A percentile compares a stretch with the other conserved stretches of the same genome.
Conservation (phyloP, 257 asterid genomes). For the Solanum virginianum region DNA sequence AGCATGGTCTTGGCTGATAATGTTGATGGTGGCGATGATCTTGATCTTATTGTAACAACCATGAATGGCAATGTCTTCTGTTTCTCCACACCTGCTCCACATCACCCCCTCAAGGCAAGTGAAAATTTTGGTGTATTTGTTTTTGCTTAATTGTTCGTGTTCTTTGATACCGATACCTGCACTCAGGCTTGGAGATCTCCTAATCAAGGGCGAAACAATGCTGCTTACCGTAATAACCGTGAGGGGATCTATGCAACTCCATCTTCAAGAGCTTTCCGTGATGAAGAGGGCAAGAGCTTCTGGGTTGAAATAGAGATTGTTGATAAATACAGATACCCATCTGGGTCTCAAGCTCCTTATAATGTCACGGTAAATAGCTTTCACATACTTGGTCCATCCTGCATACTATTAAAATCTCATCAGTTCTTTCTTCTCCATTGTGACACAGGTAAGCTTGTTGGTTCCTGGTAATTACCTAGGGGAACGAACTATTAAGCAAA, state of each 20-base stretch:
- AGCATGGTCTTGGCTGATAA: slow-evolving; percentile 99
- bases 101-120: slow-evolving; percentile 91
- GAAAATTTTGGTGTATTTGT: neutral
- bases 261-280: slow-evolving; percentile 86
- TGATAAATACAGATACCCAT: slow-evolving; percentile 68
- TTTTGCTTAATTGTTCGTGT: slow-evolving; percentile 1
- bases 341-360: slow-evolving; percentile 91
- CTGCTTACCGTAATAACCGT: slow-evolving; percentile 51
- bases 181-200: slow-evolving; percentile 85
- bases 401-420: neutral
- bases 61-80: slow-evolving; percentile 99
- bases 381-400: neutral
- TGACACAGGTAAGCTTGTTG: slow-evolving; percentile 67
- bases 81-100: slow-evolving; percentile 93
- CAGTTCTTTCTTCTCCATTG: neutral
- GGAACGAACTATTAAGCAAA: slow-evolving; percentile 74
- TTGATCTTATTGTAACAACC: slow-evolving; percentile 90
- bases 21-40: slow-evolving; percentile 99
- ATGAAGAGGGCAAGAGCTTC: slow-evolving; percentile 96
- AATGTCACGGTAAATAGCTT: slow-evolving; percentile 64
- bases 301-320: slow-evolving; percentile 90
- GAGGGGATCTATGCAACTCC: slow-evolving; percentile 83
- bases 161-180: neutral
- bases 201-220: slow-evolving; percentile 85
- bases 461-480: slow-evolving; percentile 99